Base-by-base conservation (phyloP, 768 basidiomycete genomes). In the Tylopilus subfusipes region DNA sequence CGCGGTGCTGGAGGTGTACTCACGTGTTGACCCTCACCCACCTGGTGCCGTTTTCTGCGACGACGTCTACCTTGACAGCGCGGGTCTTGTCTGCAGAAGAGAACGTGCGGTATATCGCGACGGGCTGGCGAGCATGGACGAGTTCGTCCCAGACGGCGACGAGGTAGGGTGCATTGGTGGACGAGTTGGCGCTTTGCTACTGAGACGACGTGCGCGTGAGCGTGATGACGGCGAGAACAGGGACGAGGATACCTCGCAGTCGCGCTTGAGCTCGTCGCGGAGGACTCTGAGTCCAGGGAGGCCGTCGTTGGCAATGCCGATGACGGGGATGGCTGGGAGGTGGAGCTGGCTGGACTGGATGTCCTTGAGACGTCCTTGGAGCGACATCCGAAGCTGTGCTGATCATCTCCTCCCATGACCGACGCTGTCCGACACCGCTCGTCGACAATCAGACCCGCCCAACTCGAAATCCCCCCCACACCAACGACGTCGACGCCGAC, bases 11-110 rank as follows among this genome's bases (percentile, higher is more conserved):
- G 19, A 1, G 45, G 29, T 16, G 39, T 24, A 82, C 86, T 66
- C 65, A 92, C 92, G 92, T 93, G 71, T 93, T 94, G 33, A 94
- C 81, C 60, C 91, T 80, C 38, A 91, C 84, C 93, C 93, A 96
- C 4, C 75, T 73, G 22, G 78, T 73, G 1, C 93, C 92, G 40
- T 83, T 80, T 21, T 88, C 82, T 2, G 85, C 85, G 14, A 93
- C 83, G 14, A 94, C 76, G 62, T 95, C 93, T 1, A 95, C 85
- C 62, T 94, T 93, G 39, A 84, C 78, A 1, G 63, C 58, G 36
- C 56, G 48, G 1, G 12, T 22, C 16, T 19, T 34, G 33, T 47
- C 22, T 5, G 10, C 18, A 5, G 25, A 18, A 48, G 36, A 50
- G 52, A 84, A 86, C 1, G 74, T 79, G 58, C 79, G 83, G 65